Evolutionary conservation across 2,329 filamentous ascomycete genomes (phyloP).

Genomic region (Graphilbum sp.): DNA sequence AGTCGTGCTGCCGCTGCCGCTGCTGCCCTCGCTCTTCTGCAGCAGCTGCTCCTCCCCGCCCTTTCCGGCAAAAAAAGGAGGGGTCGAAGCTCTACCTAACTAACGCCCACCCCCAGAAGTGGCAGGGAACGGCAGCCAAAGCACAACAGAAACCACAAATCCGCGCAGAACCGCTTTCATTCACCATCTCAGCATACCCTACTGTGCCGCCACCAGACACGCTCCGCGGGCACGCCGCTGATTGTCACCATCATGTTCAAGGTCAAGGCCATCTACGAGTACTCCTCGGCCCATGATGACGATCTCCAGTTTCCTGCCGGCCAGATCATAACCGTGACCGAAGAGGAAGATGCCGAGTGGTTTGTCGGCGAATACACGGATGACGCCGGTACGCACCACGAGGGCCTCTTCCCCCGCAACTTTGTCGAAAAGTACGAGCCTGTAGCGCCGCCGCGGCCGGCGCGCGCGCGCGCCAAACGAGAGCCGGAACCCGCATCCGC

Average conservation of each 20-base stretch:
- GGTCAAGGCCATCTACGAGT: slow-evolving; percentile 93
- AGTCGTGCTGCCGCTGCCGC: too few relatives aligned
- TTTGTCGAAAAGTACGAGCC: slow-evolving; percentile 97
- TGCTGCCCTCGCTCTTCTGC: slow-evolving; percentile 12
- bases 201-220: background rate
- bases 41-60: slow-evolving; percentile 6
- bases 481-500: slow-evolving; percentile 24
- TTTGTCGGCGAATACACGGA: slow-evolving; percentile 79
- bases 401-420: slow-evolving; percentile 88
- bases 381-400: slow-evolving; percentile 53
- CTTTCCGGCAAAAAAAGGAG: slow-evolving; percentile 9
- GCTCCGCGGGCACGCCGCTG: too few relatives aligned
- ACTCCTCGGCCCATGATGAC: slow-evolving; percentile 82
- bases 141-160: too few relatives aligned
- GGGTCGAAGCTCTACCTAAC: slow-evolving; percentile 11
- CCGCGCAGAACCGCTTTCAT: background rate
- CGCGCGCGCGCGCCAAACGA: slow-evolving; percentile 55
- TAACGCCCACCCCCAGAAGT: too few relatives aligned
- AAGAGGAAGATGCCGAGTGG: slow-evolving; percentile 88
- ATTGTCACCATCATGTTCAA: slow-evolving; percentile 80
- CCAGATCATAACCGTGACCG: slow-evolving; percentile 87
- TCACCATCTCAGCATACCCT: background rate
- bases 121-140: background rate
- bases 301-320: slow-evolving; percentile 75
- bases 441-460: slow-evolving; percentile 71